Conservation (phyloP, 371 early-diverging fungal genomes). For the Nematocida displodere region DNA sequence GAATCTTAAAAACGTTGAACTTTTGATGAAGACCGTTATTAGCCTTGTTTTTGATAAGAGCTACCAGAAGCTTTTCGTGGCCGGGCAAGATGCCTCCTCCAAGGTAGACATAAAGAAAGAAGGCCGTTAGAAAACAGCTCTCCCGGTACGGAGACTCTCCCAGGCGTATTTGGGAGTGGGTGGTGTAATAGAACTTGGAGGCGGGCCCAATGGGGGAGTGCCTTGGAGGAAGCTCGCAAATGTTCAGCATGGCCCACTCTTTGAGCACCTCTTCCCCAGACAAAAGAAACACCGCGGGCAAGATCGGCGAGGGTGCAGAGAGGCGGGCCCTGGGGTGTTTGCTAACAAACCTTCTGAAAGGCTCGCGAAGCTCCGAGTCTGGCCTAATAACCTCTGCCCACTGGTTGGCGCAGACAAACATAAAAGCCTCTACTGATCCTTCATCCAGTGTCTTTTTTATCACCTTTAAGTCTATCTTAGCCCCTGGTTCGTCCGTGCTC, state of each 20-base stretch:
- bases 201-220: not conserved
- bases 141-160: slow-evolving; percentile 1
- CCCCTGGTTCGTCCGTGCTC: no score
- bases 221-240: slow-evolving; percentile 10
- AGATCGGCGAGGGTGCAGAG: not conserved
- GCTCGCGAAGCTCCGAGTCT: not conserved
- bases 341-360: slow-evolving; percentile 27
- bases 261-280: slow-evolving; percentile 8
- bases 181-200: slow-evolving; percentile 21
- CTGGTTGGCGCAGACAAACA: not conserved
- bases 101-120: slow-evolving; percentile 22
- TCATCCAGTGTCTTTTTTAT: not conserved
- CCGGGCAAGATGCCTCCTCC: slow-evolving; percentile 7
- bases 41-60: not conserved
- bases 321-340: slow-evolving; percentile 12
- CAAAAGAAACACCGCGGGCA: slow-evolving; percentile 28
- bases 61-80: slow-evolving; percentile 9
- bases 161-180: not conserved
- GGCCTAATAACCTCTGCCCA: slow-evolving; percentile 21
- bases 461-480: not conserved
- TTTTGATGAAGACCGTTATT: not conserved
- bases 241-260: slow-evolving; percentile 22
- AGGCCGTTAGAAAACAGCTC: slow-evolving; percentile 8
- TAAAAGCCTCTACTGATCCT: slow-evolving; percentile 16
- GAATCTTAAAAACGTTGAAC: slow-evolving; percentile 23